A percentile compares a stretch with the other conserved stretches of the same genome.
Conservation (phyloP, 768 basidiomycete species). For the Steccherinum ochraceum region DNA sequence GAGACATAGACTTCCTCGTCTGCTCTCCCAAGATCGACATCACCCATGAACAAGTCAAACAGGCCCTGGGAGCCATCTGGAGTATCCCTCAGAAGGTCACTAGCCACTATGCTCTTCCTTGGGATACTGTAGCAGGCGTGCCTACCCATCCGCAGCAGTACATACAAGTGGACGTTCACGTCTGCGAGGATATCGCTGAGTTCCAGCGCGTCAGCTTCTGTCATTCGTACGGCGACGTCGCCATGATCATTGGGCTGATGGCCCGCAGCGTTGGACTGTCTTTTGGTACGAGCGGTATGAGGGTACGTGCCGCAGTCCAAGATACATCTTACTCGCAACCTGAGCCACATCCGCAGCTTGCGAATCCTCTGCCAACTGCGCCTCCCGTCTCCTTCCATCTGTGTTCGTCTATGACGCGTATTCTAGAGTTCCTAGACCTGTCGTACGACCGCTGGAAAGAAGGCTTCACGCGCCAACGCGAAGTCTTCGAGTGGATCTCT, state of each 20-base stretch:
- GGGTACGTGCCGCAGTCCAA: conserved; percentile 35
- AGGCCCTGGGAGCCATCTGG: conserved; percentile 40
- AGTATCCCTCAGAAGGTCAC: conserved; percentile 47
- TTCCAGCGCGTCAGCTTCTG: conserved; percentile 48
- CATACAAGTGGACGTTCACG: conserved; percentile 58
- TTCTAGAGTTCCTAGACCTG: conserved; percentile 52
- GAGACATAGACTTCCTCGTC: conserved; percentile 67
- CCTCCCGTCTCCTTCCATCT: conserved; percentile 40
- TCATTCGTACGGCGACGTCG: conserved; percentile 64
- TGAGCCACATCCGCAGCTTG: conserved; percentile 28
- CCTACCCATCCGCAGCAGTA: conserved; percentile 15
- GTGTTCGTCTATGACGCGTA: conserved; percentile 39
- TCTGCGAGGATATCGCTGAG: conserved; percentile 45
- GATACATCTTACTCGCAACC: no score
- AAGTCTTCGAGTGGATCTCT: conserved; percentile 53
- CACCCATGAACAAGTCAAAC: conserved; percentile 20
- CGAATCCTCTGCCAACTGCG: conserved; percentile 23
- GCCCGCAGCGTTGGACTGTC: conserved; percentile 44
- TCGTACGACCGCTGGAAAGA: conserved; percentile 41
- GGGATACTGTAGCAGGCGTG: conserved; percentile 23
- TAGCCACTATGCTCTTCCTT: conserved; percentile 56
- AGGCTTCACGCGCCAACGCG: conserved; percentile 50
- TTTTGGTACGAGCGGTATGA: conserved; percentile 50
- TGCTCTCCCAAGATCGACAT: conserved; percentile 30
- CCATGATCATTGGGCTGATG: conserved; percentile 60